A percentile compares a stretch with the other conserved stretches of the same genome.
Evolutionary conservation across 164 flowering plant species (phyloP).

Genomic region (Platanus orientalis): DNA sequence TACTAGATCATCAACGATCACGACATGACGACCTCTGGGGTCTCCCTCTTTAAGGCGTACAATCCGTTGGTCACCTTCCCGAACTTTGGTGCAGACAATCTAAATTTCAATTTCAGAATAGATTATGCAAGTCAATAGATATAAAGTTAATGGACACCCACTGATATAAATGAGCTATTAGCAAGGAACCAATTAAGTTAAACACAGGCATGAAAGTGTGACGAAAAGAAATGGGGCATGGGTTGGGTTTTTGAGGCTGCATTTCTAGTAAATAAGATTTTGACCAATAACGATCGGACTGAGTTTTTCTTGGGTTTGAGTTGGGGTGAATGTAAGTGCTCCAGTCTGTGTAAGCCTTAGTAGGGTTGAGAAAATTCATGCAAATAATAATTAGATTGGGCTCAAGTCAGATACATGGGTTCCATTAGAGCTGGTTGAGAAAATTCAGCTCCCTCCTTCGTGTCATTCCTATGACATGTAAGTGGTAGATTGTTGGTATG

Average conservation of each 20-base stretch:
- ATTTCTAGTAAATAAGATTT: too few species aligned
- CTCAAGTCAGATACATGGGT: background rate
- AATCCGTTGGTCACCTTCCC: conserved; percentile 86
- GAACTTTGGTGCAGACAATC: conserved; percentile 95
- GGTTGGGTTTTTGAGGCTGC: too few species aligned
- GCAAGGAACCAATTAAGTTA: background rate
- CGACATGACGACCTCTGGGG: conserved; percentile 86
- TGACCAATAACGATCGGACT: too few species aligned
- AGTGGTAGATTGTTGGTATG: background rate
- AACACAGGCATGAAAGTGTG: background rate
- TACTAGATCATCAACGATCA: conserved; percentile 97
- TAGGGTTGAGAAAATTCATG: background rate
- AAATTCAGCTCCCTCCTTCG: background rate
- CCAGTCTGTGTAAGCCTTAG: too few species aligned
- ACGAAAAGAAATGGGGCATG: background rate
- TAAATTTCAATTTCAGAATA: conserved; percentile 22
- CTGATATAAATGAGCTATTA: background rate
- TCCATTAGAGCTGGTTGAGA: background rate
- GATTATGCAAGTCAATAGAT: conserved; percentile 10
- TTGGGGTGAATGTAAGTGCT: too few species aligned
- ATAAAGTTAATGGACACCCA: background rate
- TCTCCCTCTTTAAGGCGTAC: conserved; percentile 96
- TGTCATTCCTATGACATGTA: background rate
- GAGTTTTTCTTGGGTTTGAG: too few species aligned
- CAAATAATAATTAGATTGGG: background rate